Conservation (phyloP, 1,284 basidiomycete species). For the Meira miltonrushii region DNA sequence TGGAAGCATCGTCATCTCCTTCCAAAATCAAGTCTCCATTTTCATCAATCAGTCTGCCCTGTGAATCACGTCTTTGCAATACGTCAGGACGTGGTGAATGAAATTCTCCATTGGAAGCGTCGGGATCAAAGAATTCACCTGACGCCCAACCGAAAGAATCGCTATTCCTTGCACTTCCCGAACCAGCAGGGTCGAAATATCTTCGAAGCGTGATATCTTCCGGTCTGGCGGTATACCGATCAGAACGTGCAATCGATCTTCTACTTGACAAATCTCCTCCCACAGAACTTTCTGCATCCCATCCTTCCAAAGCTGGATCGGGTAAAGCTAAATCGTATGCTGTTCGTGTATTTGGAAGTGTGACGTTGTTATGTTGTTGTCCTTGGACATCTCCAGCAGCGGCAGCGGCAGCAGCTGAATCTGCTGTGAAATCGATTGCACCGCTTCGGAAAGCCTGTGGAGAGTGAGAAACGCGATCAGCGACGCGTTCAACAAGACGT, state of each 20-base stretch:
- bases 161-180: not conserved
- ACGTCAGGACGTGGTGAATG: slow-evolving; percentile 56
- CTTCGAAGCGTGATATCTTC: slow-evolving; percentile 63
- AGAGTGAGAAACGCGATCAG: not conserved
- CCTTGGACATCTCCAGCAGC: slow-evolving; percentile 63
- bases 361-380: slow-evolving; percentile 68
- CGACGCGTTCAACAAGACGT: not conserved
- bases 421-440: slow-evolving; percentile 60
- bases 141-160: not conserved
- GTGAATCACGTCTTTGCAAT: slow-evolving; percentile 22
- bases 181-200: slow-evolving; percentile 27
- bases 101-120: slow-evolving; percentile 35
- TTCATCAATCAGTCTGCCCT: slow-evolving; percentile 30
- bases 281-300: slow-evolving; percentile 18
- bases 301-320: slow-evolving; percentile 55
- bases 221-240: slow-evolving; percentile 57
- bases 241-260: not conserved
- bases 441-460: slow-evolving; percentile 81
- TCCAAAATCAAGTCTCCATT: slow-evolving; percentile 57
- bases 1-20: slow-evolving; percentile 53
- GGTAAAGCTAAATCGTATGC: slow-evolving; percentile 75
- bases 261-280: not conserved
- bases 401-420: slow-evolving; percentile 91
- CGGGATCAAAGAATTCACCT: slow-evolving; percentile 27
- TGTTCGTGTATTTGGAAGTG: slow-evolving; percentile 67